phyloP scores from a whole-genome alignment of 305 asterid genomes.

The Caryopteris hybrid region DNA sequence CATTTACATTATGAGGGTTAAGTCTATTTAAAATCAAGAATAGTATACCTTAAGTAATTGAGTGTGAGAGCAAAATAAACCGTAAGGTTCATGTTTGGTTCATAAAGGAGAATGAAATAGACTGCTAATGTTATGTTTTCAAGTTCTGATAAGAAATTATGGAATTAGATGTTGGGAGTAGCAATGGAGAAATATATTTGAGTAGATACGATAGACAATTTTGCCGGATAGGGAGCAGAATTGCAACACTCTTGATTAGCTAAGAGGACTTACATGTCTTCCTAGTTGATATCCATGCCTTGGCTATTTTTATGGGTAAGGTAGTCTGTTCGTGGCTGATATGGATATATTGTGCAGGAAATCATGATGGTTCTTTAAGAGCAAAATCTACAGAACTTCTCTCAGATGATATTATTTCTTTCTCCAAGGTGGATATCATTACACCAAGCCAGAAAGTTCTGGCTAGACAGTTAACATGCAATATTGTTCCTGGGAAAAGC shows the following conservation, averaged over 20 bases:
- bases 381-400: slow-evolving; percentile 31
- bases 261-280: background rate
- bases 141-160: background rate
- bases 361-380: slow-evolving; percentile 23
- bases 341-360: slow-evolving; percentile 41
- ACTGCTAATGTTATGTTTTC: background rate
- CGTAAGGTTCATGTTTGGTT: background rate
- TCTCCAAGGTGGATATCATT: slow-evolving; percentile 79
- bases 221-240: background rate
- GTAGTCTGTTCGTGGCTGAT: slow-evolving; percentile 26
- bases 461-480: slow-evolving; percentile 81
- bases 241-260: background rate
- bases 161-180: background rate
- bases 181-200: slow-evolving; percentile 3
- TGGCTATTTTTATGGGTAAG: slow-evolving; percentile 4
- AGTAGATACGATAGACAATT: background rate
- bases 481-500: slow-evolving; percentile 80
- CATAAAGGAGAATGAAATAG: background rate
- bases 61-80: background rate
- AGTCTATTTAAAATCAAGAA: background rate
- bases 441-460: slow-evolving; percentile 82
- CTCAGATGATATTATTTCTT: slow-evolving; percentile 65
- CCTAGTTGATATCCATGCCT: background rate
- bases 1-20: background rate
- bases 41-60: background rate